A percentile compares a stretch with the other conserved stretches of the same genome.
phyloP scores from a whole-genome alignment of 106 monocot species.

The Vanilla planifolia region DNA sequence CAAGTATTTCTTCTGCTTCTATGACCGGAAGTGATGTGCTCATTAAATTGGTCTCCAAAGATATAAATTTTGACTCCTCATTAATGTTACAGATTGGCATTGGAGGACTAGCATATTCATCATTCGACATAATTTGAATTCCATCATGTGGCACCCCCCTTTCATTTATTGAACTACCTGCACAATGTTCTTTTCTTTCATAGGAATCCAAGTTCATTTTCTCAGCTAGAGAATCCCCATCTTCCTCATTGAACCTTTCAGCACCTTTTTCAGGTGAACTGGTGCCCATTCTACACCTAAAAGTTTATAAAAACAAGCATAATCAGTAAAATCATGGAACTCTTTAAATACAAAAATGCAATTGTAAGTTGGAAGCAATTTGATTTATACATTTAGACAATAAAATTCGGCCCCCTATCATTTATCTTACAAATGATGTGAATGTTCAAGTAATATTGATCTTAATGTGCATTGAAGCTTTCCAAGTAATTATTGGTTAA shows the following conservation, averaged over 20 bases:
- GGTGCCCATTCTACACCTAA: background rate
- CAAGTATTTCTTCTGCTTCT: background rate
- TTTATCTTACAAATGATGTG: background rate
- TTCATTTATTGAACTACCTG: background rate
- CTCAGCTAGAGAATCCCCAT: background rate
- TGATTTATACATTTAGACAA: background rate
- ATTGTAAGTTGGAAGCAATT: background rate
- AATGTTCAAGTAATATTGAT: background rate
- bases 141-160: background rate
- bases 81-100: background rate
- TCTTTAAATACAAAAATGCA: background rate
- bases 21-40: background rate
- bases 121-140: background rate
- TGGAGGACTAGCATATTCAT: background rate
- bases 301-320: background rate
- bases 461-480: no score
- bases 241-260: slow-evolving; percentile 1
- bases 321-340: background rate
- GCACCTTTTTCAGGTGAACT: slow-evolving; percentile 3
- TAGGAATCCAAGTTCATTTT: slow-evolving; percentile 4
- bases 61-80: background rate
- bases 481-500: no score
- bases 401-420: slow-evolving; percentile 1
- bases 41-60: background rate
- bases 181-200: background rate